A percentile compares a stretch with the other conserved stretches of the same genome.
These are phyloP conservation scores for Fusarium avenaceum DNA, from an alignment of 2,329 filamentous ascomycete species.

Conservation along the genomic window DNA sequence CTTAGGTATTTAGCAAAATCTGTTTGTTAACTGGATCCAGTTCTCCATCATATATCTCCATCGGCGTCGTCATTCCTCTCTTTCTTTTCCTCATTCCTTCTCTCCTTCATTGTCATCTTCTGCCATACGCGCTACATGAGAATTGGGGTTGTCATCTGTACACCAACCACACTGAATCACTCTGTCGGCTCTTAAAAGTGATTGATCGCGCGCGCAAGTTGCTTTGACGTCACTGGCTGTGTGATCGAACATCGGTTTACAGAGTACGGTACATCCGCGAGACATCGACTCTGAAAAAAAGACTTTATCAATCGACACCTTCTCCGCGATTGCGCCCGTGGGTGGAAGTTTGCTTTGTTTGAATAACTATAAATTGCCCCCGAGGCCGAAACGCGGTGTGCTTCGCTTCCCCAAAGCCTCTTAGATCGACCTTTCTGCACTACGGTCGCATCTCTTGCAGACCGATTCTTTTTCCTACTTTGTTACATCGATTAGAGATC, in stretches of 20 bases:
- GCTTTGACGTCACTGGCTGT: conserved; percentile 36
- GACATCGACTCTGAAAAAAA: not conserved
- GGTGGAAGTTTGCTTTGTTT: conserved; percentile 24
- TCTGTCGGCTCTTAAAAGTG: conserved; percentile 33
- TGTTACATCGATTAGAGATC: conserved; percentile 7
- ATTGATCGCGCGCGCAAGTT: conserved; percentile 22
- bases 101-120: conserved; percentile 4
- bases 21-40: conserved; percentile 30
- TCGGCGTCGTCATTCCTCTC: conserved; percentile 15
- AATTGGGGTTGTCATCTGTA: not conserved
- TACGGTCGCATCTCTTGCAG: conserved; percentile 9
- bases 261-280: conserved; percentile 12
- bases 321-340: conserved; percentile 5
- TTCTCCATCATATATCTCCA: conserved; percentile 22
- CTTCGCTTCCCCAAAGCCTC: conserved; percentile 18
- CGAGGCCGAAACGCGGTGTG: conserved; percentile 28
- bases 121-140: not conserved
- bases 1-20: conserved; percentile 23
- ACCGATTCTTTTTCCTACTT: conserved; percentile 18
- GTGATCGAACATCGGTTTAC: conserved; percentile 16
- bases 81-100: not conserved
- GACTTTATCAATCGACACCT: conserved; percentile 3
- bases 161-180: conserved; percentile 8
- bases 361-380: conserved; percentile 8
- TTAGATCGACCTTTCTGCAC: conserved; percentile 5